Evolutionary conservation across 129 eudicot genomes (phyloP).

Genomic region (Tagetes erecta): DNA sequence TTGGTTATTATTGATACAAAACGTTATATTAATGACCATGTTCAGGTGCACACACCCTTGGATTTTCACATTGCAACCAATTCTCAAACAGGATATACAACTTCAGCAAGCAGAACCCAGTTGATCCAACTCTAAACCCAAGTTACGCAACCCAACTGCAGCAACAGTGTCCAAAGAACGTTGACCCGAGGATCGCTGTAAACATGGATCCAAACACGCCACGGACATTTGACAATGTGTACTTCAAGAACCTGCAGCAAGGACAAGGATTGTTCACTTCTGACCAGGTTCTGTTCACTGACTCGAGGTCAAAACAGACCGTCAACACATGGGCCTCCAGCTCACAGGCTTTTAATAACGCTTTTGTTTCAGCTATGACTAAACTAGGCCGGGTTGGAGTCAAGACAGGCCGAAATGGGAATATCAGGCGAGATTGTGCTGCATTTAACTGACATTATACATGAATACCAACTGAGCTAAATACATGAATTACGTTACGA

Average conservation of each 20-base stretch:
- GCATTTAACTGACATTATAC: conserved; percentile 48
- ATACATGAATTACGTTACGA: background rate
- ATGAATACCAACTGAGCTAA: background rate
- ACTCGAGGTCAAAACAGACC: conserved; percentile 57
- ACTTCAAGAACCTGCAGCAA: conserved; percentile 59
- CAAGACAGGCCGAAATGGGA: conserved; percentile 72
- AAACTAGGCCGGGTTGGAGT: conserved; percentile 86
- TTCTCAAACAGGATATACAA: conserved; percentile 78
- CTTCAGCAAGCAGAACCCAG: conserved; percentile 47
- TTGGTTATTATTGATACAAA: background rate
- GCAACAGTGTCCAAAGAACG: conserved; percentile 62
- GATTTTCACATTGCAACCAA: conserved; percentile 81
- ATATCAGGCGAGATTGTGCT: conserved; percentile 70
- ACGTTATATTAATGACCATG: conserved; percentile 11
- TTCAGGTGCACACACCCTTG: conserved; percentile 78
- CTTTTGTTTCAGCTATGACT: conserved; percentile 63
- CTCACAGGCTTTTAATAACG: conserved; percentile 47
- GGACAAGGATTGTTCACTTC: conserved; percentile 85
- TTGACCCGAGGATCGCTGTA: conserved; percentile 70
- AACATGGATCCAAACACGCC: conserved; percentile 86
- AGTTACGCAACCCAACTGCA: conserved; percentile 64
- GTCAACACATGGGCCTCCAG: conserved; percentile 61
- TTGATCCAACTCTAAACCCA: conserved; percentile 73
- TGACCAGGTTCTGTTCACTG: conserved; percentile 78
- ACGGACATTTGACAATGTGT: conserved; percentile 64